Evolutionary conservation across 225 moss, liverwort and hornwort species (phyloP), one percentile per base, ranked within the genome.

Genomic region (Physcomitrium patens): DNA sequence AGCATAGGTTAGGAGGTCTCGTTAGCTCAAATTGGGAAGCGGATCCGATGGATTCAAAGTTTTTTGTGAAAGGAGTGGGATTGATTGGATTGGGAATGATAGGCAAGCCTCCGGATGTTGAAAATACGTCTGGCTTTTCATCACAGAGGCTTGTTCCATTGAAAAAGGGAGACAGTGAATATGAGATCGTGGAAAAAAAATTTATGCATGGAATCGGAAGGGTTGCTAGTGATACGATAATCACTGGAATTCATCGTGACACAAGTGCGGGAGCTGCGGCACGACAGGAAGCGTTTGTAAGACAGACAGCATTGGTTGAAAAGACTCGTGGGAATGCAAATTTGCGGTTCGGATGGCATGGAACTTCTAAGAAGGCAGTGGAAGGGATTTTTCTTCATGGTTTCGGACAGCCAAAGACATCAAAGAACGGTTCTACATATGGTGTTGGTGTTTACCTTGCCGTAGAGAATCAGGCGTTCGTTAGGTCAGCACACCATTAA

Each of bases 381-480:
- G 17, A 61, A 18, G 86, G 89, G 12, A 89, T 89, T 17, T 81
- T 89, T 7, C 77, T 84, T 28, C 78, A 89, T 66, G 89, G 89
- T 23, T 89, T 89, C 56, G 89, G 89, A 4, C 89, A 86, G 62
- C 89, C 89, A 19, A 86, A 77, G 43, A 78, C 84, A 17, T 77
- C 89, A 0, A 89, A 82, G 80, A 89, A 89, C 51, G 89, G 89
- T 52, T 84, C 78, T 37, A 79, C 81, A 44, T 89, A 84, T 48
- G 89, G 89, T 56, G 84, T 80, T 15, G 89, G 89, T 70, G 84
- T 89, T 12, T 89, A 89, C 73, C 89, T 89, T 18, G 86, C 89
- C 62, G 74, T 87, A 9, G 84, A 86, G 65, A 80, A 76, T 67
- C 80, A 84, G 49, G 75, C 89, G 45, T 79, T 73, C 78, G 84